Percentiles rank a stretch among this genome's conserved stretches.
Evolutionary conservation across 805 yeast species (phyloP).

Genomic region (Saturnispora halmiae): DNA sequence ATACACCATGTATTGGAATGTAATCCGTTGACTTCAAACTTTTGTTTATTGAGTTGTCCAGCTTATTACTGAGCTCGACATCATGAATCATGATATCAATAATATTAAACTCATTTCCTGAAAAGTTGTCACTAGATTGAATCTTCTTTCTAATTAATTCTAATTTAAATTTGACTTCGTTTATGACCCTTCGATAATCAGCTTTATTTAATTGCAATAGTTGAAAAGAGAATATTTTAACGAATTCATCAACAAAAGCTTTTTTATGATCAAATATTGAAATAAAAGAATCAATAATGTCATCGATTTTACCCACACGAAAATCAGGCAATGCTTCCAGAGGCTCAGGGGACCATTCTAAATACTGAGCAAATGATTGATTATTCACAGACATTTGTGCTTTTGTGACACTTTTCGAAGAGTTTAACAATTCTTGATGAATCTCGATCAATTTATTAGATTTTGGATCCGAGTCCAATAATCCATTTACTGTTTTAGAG

Average conservation of each 20-base stretch:
- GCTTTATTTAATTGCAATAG: slow-evolving; percentile 38
- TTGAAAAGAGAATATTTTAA: slow-evolving; percentile 47
- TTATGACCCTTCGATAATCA: slow-evolving; percentile 32
- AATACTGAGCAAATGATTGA: slow-evolving; percentile 24
- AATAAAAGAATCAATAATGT: slow-evolving; percentile 60
- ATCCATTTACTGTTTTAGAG: slow-evolving; percentile 57
- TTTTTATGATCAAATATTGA: slow-evolving; percentile 66
- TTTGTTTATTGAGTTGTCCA: slow-evolving; percentile 27
- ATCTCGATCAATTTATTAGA: slow-evolving; percentile 38
- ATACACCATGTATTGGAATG: slow-evolving; percentile 40
- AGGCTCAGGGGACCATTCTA: slow-evolving; percentile 78
- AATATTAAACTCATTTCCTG: slow-evolving; percentile 56
- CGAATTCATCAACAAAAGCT: slow-evolving; percentile 56
- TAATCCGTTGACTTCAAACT: slow-evolving; percentile 21
- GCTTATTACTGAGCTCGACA: slow-evolving; percentile 44
- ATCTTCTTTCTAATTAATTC: slow-evolving; percentile 43
- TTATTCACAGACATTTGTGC: slow-evolving; percentile 13
- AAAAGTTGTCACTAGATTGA: slow-evolving; percentile 21
- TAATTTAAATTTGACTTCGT: slow-evolving; percentile 28
- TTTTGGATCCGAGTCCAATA: slow-evolving; percentile 40
- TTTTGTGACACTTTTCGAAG: slow-evolving; percentile 7
- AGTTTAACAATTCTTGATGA: slow-evolving; percentile 26
- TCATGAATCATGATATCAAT: slow-evolving; percentile 82
- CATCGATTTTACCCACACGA: slow-evolving; percentile 49
- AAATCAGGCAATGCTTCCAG: slow-evolving; percentile 86